phyloP scores from a whole-genome alignment of 768 basidiomycete genomes.

The Basidioascus undulatus region DNA sequence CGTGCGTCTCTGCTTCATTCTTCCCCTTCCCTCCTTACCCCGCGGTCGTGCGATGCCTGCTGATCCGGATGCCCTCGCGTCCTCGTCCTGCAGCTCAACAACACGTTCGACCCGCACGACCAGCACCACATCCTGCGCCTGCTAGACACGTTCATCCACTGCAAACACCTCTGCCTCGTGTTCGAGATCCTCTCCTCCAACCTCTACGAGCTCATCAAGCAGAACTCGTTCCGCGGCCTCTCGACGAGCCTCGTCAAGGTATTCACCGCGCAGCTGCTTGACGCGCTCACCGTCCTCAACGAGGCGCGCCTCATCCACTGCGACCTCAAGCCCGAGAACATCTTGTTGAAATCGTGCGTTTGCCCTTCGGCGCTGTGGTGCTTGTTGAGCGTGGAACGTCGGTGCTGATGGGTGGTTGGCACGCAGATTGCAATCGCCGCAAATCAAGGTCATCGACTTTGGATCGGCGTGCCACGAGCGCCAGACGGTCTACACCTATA shows the following conservation, averaged over 20 bases:
- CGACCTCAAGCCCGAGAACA: slow-evolving; percentile 97
- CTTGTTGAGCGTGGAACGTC: no score
- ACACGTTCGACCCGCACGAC: slow-evolving; percentile 74
- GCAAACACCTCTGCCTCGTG: slow-evolving; percentile 85
- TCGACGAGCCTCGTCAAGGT: slow-evolving; percentile 95
- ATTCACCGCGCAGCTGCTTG: slow-evolving; percentile 84
- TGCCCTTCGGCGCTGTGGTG: slow-evolving; percentile 1
- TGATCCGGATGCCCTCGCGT: background rate
- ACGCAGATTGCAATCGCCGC: slow-evolving; percentile 73
- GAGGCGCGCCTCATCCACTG: slow-evolving; percentile 93
- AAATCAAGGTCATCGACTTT: slow-evolving; percentile 98
- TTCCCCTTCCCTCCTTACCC: background rate
- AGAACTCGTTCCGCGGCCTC: slow-evolving; percentile 94
- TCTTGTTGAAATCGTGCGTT: slow-evolving; percentile 73
- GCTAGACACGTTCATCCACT: slow-evolving; percentile 88
- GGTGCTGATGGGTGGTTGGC: no score
- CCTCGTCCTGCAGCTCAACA: slow-evolving; percentile 57
- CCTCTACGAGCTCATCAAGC: slow-evolving; percentile 97
- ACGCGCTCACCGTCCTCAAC: slow-evolving; percentile 75
- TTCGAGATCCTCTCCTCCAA: slow-evolving; percentile 94
- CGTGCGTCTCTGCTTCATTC: slow-evolving; percentile 26
- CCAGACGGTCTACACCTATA: slow-evolving; percentile 99
- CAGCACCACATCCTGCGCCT: slow-evolving; percentile 90
- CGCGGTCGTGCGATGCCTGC: background rate
- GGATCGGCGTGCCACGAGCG: slow-evolving; percentile 96